Conservation (phyloP, 495 filamentous ascomycete species). For the Talaromyces liani region DNA sequence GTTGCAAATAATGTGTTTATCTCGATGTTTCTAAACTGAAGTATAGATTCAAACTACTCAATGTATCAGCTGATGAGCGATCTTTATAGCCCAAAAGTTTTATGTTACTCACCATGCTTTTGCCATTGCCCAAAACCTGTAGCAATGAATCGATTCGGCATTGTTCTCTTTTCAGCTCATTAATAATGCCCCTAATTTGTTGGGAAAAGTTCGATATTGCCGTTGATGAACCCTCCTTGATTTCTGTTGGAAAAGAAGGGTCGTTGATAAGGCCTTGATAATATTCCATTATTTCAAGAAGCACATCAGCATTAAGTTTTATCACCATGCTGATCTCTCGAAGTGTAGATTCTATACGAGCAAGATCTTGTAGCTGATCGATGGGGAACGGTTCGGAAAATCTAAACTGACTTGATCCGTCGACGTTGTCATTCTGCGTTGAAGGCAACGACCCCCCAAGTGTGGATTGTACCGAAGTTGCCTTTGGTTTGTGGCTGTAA, state of each 20-base stretch:
- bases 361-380: background rate
- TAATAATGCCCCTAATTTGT: background rate
- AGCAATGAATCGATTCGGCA: background rate
- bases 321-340: background rate
- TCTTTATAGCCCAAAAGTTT: background rate
- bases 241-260: background rate
- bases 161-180: background rate
- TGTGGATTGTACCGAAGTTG: background rate
- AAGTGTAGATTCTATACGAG: conserved; percentile 1
- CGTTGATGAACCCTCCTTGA: background rate
- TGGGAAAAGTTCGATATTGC: background rate
- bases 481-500: background rate
- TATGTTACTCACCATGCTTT: background rate
- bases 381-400: background rate
- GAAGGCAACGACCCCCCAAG: background rate
- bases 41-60: conserved; percentile 1
- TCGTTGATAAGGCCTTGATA: background rate
- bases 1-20: background rate
- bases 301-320: background rate
- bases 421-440: background rate
- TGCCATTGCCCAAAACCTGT: background rate
- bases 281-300: background rate
- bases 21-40: background rate
- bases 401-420: background rate
- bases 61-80: background rate